Conservation (phyloP, 2,329 filamentous ascomycete genomes). For the Fusarium penzigii region DNA sequence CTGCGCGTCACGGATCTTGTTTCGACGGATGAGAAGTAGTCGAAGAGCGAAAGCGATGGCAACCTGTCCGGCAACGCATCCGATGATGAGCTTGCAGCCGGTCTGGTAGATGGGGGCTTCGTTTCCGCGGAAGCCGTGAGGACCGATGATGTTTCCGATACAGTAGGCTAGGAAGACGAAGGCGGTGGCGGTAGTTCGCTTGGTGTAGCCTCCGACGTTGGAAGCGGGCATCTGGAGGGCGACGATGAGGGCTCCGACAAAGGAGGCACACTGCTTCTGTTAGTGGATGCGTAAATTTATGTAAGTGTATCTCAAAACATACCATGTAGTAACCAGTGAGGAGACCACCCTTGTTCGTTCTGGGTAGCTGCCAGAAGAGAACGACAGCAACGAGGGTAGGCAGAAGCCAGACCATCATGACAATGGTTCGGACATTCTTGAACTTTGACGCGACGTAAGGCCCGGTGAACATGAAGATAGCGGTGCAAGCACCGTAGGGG, state of each 20-base stretch:
- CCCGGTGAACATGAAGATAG: conserved; percentile 54
- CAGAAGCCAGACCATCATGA: conserved; percentile 53
- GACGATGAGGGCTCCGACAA: conserved; percentile 54
- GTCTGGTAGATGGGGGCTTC: conserved; percentile 54
- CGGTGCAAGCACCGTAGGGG: conserved; percentile 54
- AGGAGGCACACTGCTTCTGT: conserved; percentile 38
- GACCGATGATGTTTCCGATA: conserved; percentile 29
- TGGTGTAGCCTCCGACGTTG: conserved; percentile 51
- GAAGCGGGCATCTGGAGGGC: conserved; percentile 54
- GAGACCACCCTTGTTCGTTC: conserved; percentile 44
- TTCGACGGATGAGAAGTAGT: conserved; percentile 25
- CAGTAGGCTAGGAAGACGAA: conserved; percentile 51
- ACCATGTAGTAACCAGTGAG: conserved; percentile 55
- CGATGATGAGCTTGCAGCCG: conserved; percentile 44
- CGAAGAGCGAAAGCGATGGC: conserved; percentile 20
- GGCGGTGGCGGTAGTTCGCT: conserved; percentile 47
- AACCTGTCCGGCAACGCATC: conserved; percentile 24
- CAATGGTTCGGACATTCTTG: conserved; percentile 49
- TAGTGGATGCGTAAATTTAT: background rate
- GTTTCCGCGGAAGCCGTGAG: conserved; percentile 41
- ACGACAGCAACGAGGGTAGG: conserved; percentile 51
- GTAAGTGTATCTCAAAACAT: background rate
- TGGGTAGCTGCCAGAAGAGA: conserved; percentile 52
- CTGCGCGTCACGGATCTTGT: conserved; percentile 23
- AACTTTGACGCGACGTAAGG: conserved; percentile 53